Evolutionary conservation across 1,139 yeast species (phyloP).

Genomic region (Arxiozyma heterogenica): DNA sequence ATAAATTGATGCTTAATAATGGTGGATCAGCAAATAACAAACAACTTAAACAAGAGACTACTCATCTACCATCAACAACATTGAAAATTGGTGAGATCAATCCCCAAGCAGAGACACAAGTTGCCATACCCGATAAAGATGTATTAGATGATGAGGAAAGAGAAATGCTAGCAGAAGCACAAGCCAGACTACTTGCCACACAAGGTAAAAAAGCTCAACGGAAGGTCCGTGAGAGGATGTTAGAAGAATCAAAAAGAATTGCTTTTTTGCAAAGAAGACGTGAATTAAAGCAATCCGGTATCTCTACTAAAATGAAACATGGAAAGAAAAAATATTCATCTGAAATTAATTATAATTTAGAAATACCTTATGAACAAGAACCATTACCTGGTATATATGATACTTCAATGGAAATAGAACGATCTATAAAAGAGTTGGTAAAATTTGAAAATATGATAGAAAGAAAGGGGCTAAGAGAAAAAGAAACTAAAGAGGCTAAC

Average conservation of each 20-base stretch:
- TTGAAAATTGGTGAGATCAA: slow-evolving; percentile 48
- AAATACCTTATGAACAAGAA: slow-evolving; percentile 69
- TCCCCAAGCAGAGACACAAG: slow-evolving; percentile 68
- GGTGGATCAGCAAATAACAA: slow-evolving; percentile 33
- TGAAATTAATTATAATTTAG: slow-evolving; percentile 75
- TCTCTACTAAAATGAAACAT: slow-evolving; percentile 40
- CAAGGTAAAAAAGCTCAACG: slow-evolving; percentile 93
- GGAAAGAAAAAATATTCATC: slow-evolving; percentile 45
- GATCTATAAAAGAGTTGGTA: slow-evolving; percentile 34
- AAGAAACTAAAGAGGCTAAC: slow-evolving; percentile 24
- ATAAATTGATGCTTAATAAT: slow-evolving; percentile 39
- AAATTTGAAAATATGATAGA: slow-evolving; percentile 42
- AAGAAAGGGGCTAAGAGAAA: slow-evolving; percentile 41
- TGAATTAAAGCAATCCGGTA: slow-evolving; percentile 80
- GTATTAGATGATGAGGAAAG: slow-evolving; percentile 80
- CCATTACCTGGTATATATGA: slow-evolving; percentile 69
- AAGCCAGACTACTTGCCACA: slow-evolving; percentile 83
- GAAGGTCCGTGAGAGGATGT: slow-evolving; percentile 75
- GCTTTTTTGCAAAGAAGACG: slow-evolving; percentile 74
- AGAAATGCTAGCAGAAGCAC: slow-evolving; percentile 90
- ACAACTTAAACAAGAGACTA: slow-evolving; percentile 26
- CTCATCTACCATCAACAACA: slow-evolving; percentile 21
- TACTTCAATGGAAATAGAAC: slow-evolving; percentile 45
- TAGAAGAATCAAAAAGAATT: slow-evolving; percentile 63
- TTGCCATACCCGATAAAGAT: slow-evolving; percentile 72